Conservation (phyloP, 2,329 filamentous ascomycete genomes). For the Phialophora expanda region DNA sequence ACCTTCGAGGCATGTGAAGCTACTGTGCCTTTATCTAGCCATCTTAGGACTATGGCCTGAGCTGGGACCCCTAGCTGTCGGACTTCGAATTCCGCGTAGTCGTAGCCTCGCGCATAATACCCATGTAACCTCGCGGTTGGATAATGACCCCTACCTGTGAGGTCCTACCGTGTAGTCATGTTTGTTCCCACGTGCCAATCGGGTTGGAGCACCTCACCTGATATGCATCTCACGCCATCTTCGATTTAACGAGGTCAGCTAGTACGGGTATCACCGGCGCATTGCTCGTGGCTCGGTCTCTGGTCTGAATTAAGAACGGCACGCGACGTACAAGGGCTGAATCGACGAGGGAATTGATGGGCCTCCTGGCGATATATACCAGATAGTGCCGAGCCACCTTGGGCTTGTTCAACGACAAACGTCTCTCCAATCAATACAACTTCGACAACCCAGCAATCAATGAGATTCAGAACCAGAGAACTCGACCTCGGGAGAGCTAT, state of each 20-base stretch:
- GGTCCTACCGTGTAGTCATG: neutral
- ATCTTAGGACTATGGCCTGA: neutral
- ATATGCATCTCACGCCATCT: neutral
- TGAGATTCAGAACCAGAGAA: slow-evolving; percentile 32
- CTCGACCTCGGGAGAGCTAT: slow-evolving; percentile 28
- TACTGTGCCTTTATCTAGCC: neutral
- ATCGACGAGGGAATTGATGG: neutral
- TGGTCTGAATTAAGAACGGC: neutral
- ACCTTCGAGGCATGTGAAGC: neutral
- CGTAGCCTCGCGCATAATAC: neutral
- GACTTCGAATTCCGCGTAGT: neutral
- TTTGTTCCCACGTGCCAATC: neutral
- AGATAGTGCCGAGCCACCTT: neutral
- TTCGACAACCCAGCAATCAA: slow-evolving; percentile 7
- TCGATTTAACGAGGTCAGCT: neutral
- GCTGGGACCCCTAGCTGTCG: neutral
- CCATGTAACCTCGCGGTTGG: neutral
- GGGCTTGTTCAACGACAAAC: neutral
- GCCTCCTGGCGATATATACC: neutral
- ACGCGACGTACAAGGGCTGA: neutral
- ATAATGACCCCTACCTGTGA: neutral
- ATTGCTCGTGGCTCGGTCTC: neutral
- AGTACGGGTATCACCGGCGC: neutral
- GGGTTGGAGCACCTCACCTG: neutral
- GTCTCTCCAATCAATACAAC: neutral